These are phyloP conservation scores for Epichloe gansuensis DNA, from an alignment of 2,329 filamentous ascomycete genomes.

Conservation along the genomic window DNA sequence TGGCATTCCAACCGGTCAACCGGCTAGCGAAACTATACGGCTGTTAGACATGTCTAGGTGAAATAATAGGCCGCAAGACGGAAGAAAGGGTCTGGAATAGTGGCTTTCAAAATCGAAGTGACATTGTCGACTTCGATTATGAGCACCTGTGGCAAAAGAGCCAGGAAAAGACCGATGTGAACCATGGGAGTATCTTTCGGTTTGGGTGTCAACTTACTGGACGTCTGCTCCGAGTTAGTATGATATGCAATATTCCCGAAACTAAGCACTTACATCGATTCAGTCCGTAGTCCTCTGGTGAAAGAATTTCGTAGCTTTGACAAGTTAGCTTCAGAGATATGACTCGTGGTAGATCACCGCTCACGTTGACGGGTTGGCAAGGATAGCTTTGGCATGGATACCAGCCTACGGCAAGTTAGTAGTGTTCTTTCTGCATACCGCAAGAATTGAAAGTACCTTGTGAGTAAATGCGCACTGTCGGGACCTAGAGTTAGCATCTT, in stretches of 20 bases:
- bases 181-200: background rate
- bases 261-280: slow-evolving; percentile 1
- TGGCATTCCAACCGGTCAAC: slow-evolving; percentile 86
- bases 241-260: background rate
- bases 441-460: background rate
- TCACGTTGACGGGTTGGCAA: slow-evolving; percentile 3
- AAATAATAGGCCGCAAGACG: no score
- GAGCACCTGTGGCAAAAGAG: background rate
- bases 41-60: background rate
- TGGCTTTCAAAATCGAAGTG: no score
- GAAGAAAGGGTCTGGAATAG: no score
- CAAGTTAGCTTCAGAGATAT: background rate
- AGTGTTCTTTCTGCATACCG: background rate
- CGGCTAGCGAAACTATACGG: background rate
- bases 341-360: background rate
- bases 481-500: background rate
- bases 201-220: background rate
- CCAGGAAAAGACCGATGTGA: background rate
- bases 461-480: slow-evolving; percentile 1
- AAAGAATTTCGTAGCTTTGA: slow-evolving; percentile 75
- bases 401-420: slow-evolving; percentile 12
- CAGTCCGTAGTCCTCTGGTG: slow-evolving; percentile 50
- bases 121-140: background rate
- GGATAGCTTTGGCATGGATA: slow-evolving; percentile 21
- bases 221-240: slow-evolving; percentile 1